Evolutionary conservation across 169 alveolate genomes (phyloP).

Genomic region (Theileria annulata): DNA sequence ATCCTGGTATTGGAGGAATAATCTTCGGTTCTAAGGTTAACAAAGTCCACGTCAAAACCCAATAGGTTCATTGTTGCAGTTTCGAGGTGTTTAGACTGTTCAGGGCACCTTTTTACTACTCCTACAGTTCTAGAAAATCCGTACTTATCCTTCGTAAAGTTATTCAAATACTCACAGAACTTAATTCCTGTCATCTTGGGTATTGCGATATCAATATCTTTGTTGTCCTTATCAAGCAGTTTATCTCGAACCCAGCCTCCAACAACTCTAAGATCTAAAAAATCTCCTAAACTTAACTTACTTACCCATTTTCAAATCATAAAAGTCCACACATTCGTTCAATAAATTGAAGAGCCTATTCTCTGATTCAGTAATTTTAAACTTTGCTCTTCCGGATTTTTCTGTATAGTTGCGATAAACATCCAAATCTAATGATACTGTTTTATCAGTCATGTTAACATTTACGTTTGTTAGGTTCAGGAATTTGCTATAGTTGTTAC

Average conservation of each 20-base stretch:
- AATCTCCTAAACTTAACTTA: background rate
- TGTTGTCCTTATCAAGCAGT: slow-evolving; percentile 71
- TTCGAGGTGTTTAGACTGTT: slow-evolving; percentile 95
- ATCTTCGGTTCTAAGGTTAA: slow-evolving; percentile 93
- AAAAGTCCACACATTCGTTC: slow-evolving; percentile 38
- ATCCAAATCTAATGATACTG: slow-evolving; percentile 8
- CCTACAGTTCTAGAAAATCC: slow-evolving; percentile 83
- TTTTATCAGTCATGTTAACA: background rate
- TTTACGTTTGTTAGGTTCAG: background rate
- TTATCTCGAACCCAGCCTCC: slow-evolving; percentile 99
- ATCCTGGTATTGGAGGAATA: slow-evolving; percentile 91
- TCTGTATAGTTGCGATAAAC: slow-evolving; percentile 28
- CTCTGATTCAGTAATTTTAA: slow-evolving; percentile 46
- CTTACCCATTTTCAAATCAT: slow-evolving; percentile 43
- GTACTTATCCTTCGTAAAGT: slow-evolving; percentile 71
- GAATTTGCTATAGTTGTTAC: background rate
- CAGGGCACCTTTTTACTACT: slow-evolving; percentile 91
- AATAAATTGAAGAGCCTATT: slow-evolving; percentile 44
- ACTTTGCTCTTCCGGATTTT: slow-evolving; percentile 13
- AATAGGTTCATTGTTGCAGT: slow-evolving; percentile 91
- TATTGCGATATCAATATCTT: slow-evolving; percentile 97
- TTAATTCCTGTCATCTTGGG: slow-evolving; percentile 92
- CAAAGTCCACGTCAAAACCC: slow-evolving; percentile 93
- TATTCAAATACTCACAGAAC: slow-evolving; percentile 71
- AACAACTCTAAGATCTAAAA: slow-evolving; percentile 90